Percentiles rank a stretch among this genome's conserved stretches.
These are phyloP conservation scores for Pneumocystis sp. DNA, from an alignment of 1,139 yeast species.

Conservation along the genomic window DNA sequence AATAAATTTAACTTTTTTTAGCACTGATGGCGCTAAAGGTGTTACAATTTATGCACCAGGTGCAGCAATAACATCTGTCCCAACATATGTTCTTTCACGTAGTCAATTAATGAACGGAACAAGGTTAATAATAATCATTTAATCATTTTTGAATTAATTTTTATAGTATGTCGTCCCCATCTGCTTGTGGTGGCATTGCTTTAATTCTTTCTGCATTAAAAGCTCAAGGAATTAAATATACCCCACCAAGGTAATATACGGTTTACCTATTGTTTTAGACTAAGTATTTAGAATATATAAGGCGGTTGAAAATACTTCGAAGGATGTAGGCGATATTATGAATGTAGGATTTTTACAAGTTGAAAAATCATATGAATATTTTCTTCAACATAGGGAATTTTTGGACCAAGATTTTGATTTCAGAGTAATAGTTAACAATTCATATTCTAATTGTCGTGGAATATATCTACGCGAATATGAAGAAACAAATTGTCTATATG, in stretches of 20 bases:
- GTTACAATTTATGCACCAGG: slow-evolving; percentile 13
- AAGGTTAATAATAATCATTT: neutral
- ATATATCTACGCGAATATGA: slow-evolving; percentile 8
- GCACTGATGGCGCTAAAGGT: slow-evolving; percentile 12
- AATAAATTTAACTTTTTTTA: neutral
- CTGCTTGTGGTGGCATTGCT: slow-evolving; percentile 13
- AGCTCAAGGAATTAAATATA: slow-evolving; percentile 5
- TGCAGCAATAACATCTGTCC: slow-evolving; percentile 13
- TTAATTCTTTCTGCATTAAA: slow-evolving; percentile 11
- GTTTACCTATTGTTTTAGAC: neutral
- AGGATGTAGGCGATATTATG: slow-evolving; percentile 9
- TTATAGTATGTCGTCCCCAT: slow-evolving; percentile 12
- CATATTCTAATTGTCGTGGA: slow-evolving; percentile 5
- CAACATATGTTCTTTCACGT: slow-evolving; percentile 11
- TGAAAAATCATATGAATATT: slow-evolving; percentile 9
- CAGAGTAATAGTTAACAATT: slow-evolving; percentile 2
- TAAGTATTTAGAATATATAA: slow-evolving; percentile 4
- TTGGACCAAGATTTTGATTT: slow-evolving; percentile 9
- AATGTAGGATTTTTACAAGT: slow-evolving; percentile 11
- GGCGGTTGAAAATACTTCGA: slow-evolving; percentile 7
- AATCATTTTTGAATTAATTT: neutral
- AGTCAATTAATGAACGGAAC: slow-evolving; percentile 14
- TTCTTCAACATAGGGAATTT: slow-evolving; percentile 4
- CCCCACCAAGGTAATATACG: slow-evolving; percentile 2
- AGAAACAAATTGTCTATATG: slow-evolving; percentile 3